Conservation (phyloP, 495 filamentous ascomycete species). For the Daldinia loculata region DNA sequence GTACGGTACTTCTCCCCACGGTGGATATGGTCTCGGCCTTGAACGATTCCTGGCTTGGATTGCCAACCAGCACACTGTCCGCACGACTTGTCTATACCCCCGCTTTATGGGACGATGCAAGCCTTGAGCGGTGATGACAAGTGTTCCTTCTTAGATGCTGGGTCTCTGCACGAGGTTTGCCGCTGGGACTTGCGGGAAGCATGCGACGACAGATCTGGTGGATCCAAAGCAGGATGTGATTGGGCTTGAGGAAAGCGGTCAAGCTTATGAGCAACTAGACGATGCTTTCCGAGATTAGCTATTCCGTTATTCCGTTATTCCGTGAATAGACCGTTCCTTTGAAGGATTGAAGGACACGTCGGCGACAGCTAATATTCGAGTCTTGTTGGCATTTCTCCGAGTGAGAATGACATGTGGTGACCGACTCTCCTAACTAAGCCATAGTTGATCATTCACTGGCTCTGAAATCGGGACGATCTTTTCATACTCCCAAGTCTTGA, state of each 20-base stretch:
- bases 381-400: slow-evolving; percentile 2
- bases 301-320: slow-evolving; percentile 4
- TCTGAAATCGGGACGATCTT: slow-evolving; percentile 12
- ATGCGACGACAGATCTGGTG: slow-evolving; percentile 10
- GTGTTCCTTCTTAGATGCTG: slow-evolving; percentile 11
- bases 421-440: slow-evolving; percentile 19
- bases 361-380: neutral
- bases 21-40: slow-evolving; percentile 93
- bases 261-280: slow-evolving; percentile 21
- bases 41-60: slow-evolving; percentile 98
- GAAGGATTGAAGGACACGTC: slow-evolving; percentile 21
- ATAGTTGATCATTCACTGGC: slow-evolving; percentile 6
- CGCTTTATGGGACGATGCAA: slow-evolving; percentile 94
- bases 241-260: slow-evolving; percentile 37
- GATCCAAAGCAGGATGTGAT: slow-evolving; percentile 19
- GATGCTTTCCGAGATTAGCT: slow-evolving; percentile 22
- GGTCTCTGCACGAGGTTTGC: slow-evolving; percentile 16
- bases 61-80: slow-evolving; percentile 88
- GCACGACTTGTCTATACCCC: slow-evolving; percentile 89
- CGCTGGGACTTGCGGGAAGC: slow-evolving; percentile 10
- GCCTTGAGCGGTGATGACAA: slow-evolving; percentile 62
- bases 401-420: slow-evolving; percentile 9
- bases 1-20: slow-evolving; percentile 93
- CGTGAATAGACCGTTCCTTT: slow-evolving; percentile 12
- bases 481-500: neutral